These are phyloP conservation scores for Strobilomyces echinocephalus DNA, from an alignment of 768 basidiomycete species.

Conservation along the genomic window DNA sequence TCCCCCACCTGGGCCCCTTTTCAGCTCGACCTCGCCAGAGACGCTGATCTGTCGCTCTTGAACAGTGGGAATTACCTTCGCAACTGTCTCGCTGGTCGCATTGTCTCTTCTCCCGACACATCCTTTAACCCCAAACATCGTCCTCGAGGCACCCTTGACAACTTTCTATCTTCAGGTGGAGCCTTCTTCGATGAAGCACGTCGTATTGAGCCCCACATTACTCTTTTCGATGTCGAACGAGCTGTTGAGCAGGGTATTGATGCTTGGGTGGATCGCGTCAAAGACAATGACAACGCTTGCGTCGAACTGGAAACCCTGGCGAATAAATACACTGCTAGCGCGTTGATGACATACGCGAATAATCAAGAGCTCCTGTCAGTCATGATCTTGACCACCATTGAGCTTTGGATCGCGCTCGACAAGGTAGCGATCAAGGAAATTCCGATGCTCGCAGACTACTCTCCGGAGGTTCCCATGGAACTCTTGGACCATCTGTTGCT, in stretches of 20 bases:
- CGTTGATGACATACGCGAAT: slow-evolving; percentile 24
- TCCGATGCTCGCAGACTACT: slow-evolving; percentile 40
- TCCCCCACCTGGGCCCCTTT: slow-evolving; percentile 31
- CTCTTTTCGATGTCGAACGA: slow-evolving; percentile 37
- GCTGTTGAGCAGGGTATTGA: slow-evolving; percentile 30
- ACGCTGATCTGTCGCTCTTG: slow-evolving; percentile 32
- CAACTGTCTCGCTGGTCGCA: not conserved
- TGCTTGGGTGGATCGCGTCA: slow-evolving; percentile 28
- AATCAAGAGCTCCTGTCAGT: slow-evolving; percentile 36
- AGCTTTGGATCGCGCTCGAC: slow-evolving; percentile 49
- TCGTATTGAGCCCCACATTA: slow-evolving; percentile 4
- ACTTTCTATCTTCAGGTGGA: slow-evolving; percentile 14
- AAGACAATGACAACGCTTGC: slow-evolving; percentile 21
- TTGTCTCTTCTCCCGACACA: too few relatives aligned
- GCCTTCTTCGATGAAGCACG: slow-evolving; percentile 15
- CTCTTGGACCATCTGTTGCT: slow-evolving; percentile 43
- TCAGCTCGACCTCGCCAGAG: slow-evolving; percentile 25
- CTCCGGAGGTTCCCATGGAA: slow-evolving; percentile 38
- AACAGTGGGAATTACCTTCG: slow-evolving; percentile 28
- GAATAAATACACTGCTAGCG: slow-evolving; percentile 22
- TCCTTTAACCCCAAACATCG: not conserved
- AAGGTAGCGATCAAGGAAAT: slow-evolving; percentile 27
- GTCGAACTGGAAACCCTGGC: slow-evolving; percentile 26
- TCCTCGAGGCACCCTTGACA: slow-evolving; percentile 11
- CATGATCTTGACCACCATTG: slow-evolving; percentile 42